Conservation (phyloP, 768 basidiomycete genomes). For the Rhizopogon vulgaris region DNA sequence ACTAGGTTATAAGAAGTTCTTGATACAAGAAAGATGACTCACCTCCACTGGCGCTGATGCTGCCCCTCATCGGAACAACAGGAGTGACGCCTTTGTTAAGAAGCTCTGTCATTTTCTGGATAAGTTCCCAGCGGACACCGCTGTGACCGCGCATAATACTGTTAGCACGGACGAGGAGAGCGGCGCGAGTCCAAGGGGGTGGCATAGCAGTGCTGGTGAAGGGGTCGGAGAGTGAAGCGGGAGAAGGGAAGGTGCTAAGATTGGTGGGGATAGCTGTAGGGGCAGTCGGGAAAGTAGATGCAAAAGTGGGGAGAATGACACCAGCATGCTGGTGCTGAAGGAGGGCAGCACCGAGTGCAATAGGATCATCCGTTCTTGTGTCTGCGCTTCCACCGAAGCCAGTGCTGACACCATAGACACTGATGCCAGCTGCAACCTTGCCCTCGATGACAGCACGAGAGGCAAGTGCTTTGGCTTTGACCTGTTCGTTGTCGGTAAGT, state of each 20-base stretch:
- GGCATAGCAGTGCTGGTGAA: slow-evolving; percentile 70
- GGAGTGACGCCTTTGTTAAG: slow-evolving; percentile 70
- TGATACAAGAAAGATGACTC: slow-evolving; percentile 6
- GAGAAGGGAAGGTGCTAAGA: not conserved
- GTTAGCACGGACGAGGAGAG: slow-evolving; percentile 84
- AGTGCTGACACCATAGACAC: slow-evolving; percentile 78
- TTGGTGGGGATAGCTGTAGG: slow-evolving; percentile 5
- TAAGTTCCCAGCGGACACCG: slow-evolving; percentile 74
- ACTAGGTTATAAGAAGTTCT: not conserved
- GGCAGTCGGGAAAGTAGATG: slow-evolving; percentile 1
- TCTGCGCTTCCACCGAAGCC: slow-evolving; percentile 90
- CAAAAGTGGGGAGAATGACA: slow-evolving; percentile 53
- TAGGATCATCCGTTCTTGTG: slow-evolving; percentile 70
- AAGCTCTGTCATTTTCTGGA: slow-evolving; percentile 71
- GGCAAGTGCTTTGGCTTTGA: slow-evolving; percentile 50
- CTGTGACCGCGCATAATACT: slow-evolving; percentile 86
- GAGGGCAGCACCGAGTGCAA: slow-evolving; percentile 74
- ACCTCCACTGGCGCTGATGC: slow-evolving; percentile 82
- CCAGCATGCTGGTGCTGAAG: slow-evolving; percentile 80
- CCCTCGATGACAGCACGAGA: slow-evolving; percentile 58
- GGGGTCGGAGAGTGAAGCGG: slow-evolving; percentile 68
- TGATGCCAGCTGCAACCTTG: slow-evolving; percentile 62
- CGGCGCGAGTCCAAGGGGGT: slow-evolving; percentile 82
- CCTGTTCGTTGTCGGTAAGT: slow-evolving; percentile 14
- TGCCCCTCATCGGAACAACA: slow-evolving; percentile 76